phyloP scores from a whole-genome alignment of 1,284 basidiomycete species.

The Cerrena zonata region DNA sequence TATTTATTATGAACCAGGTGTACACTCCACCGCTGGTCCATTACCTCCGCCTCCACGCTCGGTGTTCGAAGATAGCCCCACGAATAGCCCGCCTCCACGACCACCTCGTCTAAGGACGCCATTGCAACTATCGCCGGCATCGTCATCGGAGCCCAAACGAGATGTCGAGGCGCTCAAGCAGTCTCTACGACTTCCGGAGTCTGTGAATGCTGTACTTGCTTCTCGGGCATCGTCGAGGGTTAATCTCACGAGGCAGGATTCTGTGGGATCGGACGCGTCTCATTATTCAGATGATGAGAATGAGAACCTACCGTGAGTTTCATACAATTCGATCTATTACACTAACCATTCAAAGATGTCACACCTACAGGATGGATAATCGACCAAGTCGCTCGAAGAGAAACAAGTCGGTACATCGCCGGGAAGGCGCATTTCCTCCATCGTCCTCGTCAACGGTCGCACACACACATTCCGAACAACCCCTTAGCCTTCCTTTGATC shows the following conservation, averaged over 20 bases:
- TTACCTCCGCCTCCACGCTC: slow-evolving; percentile 62
- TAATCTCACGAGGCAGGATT: slow-evolving; percentile 2
- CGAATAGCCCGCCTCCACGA: slow-evolving; percentile 51
- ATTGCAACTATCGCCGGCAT: slow-evolving; percentile 24
- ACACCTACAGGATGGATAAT: no score
- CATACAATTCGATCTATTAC: neutral
- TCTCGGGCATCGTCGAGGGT: slow-evolving; percentile 19
- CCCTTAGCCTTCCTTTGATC: neutral
- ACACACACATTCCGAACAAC: neutral
- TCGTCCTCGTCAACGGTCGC: slow-evolving; percentile 43
- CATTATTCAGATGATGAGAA: slow-evolving; percentile 1
- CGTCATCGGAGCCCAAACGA: slow-evolving; percentile 26
- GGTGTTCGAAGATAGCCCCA: slow-evolving; percentile 32
- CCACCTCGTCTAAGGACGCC: slow-evolving; percentile 60
- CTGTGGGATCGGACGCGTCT: neutral
- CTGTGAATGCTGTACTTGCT: slow-evolving; percentile 44
- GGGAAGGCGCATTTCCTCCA: slow-evolving; percentile 65
- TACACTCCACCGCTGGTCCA: slow-evolving; percentile 67
- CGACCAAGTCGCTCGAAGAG: slow-evolving; percentile 10
- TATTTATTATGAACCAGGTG: slow-evolving; percentile 58
- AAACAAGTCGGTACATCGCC: slow-evolving; percentile 38
- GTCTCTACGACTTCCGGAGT: slow-evolving; percentile 50
- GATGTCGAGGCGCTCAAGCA: slow-evolving; percentile 53
- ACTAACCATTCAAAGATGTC: no score
- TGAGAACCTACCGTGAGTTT: neutral